These are phyloP conservation scores for Ascoidea asiatica DNA, from an alignment of 805 yeast species.

Conservation along the genomic window DNA sequence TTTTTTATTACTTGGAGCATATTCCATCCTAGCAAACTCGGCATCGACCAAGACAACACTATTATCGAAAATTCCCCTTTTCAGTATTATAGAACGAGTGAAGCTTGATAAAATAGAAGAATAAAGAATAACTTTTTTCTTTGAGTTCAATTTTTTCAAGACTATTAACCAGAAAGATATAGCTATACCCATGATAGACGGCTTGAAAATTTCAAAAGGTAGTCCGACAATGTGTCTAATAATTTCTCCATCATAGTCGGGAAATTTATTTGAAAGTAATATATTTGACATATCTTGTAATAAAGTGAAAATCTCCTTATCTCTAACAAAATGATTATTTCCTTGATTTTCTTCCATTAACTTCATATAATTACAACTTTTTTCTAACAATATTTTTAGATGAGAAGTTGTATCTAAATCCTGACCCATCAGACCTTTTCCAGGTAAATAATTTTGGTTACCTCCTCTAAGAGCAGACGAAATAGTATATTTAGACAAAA, in stretches of 20 bases:
- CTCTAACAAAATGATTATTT: not conserved
- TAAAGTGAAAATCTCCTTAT: not conserved
- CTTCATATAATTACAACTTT: not conserved
- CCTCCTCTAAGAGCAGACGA: not conserved
- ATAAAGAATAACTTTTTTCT: constrained; percentile 42
- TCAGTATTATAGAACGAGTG: constrained; percentile 47
- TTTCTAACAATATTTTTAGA: no score
- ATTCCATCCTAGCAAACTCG: constrained; percentile 69
- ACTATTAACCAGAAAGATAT: constrained; percentile 72
- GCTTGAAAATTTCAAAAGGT: constrained; percentile 58
- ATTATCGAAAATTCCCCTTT: constrained; percentile 52
- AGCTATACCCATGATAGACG: constrained; percentile 46
- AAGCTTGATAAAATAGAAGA: constrained; percentile 59
- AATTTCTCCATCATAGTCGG: constrained; percentile 17
- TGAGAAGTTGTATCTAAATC: no score
- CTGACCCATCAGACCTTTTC: no score
- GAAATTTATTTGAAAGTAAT: not conserved
- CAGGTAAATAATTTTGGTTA: no score
- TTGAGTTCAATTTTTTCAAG: constrained; percentile 45
- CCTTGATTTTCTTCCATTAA: not conserved
- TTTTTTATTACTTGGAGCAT: constrained; percentile 67
- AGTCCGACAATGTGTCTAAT: constrained; percentile 41
- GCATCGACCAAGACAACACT: constrained; percentile 16
- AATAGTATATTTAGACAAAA: constrained; percentile 54
- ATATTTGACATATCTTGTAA: not conserved